Conservation (phyloP, 2,329 filamentous ascomycete genomes). For the Fusarium redolens region DNA sequence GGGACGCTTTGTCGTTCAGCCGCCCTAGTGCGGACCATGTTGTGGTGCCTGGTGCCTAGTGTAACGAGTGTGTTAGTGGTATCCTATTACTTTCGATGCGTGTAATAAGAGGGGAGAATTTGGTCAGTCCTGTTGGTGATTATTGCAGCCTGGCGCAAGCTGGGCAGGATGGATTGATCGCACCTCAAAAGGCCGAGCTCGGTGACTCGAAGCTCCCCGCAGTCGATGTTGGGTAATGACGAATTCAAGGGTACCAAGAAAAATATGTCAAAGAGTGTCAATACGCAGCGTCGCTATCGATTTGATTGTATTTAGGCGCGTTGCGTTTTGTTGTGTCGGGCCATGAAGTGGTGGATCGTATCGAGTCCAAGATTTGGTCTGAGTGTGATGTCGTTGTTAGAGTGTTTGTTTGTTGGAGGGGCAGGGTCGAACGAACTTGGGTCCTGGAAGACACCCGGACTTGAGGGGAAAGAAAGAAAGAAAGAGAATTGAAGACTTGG, state of each 20-base stretch:
- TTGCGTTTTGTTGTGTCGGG: background rate
- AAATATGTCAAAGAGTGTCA: background rate
- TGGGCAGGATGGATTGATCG: constrained; percentile 9
- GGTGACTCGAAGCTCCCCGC: background rate
- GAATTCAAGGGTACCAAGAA: background rate
- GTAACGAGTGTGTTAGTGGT: constrained; percentile 16
- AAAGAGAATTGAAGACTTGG: background rate
- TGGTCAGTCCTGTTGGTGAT: background rate
- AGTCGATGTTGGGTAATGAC: background rate
- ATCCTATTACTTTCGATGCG: background rate
- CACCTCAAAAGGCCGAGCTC: constrained; percentile 24
- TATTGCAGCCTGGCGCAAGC: constrained; percentile 23
- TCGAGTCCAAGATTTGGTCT: background rate
- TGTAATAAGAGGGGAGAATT: background rate
- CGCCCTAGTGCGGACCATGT: constrained; percentile 48
- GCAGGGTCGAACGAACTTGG: constrained; percentile 27
- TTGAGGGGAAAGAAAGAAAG: background rate
- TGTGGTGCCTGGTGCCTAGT: background rate
- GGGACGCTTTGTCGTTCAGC: constrained; percentile 24
- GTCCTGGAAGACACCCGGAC: background rate
- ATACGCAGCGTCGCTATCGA: background rate
- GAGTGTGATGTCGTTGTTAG: constrained; percentile 34
- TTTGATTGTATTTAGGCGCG: background rate
- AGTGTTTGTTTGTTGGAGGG: constrained; percentile 37
- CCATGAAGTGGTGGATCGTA: background rate